Evolutionary conservation across 2,329 filamentous ascomycete genomes (phyloP).

Genomic region (Botrytis aclada): DNA sequence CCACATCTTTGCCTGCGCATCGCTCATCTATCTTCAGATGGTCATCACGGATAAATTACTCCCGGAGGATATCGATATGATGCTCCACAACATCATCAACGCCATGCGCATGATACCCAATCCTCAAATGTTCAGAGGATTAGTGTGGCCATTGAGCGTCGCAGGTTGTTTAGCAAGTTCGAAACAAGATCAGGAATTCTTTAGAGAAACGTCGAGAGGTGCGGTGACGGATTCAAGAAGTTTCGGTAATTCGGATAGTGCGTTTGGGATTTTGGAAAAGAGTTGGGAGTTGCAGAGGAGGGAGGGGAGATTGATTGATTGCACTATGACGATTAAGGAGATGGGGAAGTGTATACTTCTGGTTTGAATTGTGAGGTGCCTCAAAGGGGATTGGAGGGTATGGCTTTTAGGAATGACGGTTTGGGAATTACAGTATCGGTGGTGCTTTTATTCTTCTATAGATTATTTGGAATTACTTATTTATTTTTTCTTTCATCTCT

Average conservation of each 20-base stretch:
- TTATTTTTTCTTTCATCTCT: background rate
- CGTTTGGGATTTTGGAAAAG: conserved; percentile 23
- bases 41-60: background rate
- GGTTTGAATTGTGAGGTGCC: too few relatives aligned
- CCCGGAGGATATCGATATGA: conserved; percentile 1
- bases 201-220: conserved; percentile 4
- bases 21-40: conserved; percentile 26
- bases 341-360: conserved; percentile 22
- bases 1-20: conserved; percentile 24
- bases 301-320: conserved; percentile 20
- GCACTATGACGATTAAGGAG: conserved; percentile 10
- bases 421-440: background rate
- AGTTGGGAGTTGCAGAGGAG: conserved; percentile 22
- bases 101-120: conserved; percentile 22
- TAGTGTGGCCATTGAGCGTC: conserved; percentile 28
- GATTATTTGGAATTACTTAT: background rate
- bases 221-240: conserved; percentile 17
- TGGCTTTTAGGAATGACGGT: too few relatives aligned
- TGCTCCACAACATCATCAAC: conserved; percentile 20
- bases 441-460: background rate
- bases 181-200: conserved; percentile 23
- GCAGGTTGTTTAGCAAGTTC: conserved; percentile 27
- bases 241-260: conserved; percentile 23
- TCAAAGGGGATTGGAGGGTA: too few relatives aligned
- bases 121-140: conserved; percentile 19